phyloP scores from a whole-genome alignment of 1,284 basidiomycete species.

The Leccinum fuscescens region DNA sequence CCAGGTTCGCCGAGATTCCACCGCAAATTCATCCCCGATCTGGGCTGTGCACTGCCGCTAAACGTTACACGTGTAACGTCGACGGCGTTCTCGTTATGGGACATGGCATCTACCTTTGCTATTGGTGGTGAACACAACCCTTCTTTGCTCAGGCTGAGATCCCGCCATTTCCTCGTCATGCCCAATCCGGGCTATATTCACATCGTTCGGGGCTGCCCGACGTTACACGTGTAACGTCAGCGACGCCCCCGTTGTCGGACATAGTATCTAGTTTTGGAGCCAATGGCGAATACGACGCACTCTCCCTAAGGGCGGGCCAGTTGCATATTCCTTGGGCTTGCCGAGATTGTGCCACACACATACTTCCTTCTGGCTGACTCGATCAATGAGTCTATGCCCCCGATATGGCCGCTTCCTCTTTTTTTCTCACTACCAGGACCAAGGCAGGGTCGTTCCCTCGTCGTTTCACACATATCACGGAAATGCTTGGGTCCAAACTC shows the following conservation, averaged over 20 bases:
- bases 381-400: not conserved
- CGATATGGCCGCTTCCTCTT: not conserved
- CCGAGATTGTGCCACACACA: not conserved
- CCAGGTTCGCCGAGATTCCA: not conserved
- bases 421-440: constrained; percentile 11
- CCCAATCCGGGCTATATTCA: not conserved
- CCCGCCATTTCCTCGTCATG: not conserved
- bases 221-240: constrained; percentile 33
- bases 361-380: not conserved
- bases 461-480: constrained; percentile 1
- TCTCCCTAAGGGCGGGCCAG: not conserved
- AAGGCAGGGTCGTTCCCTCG: constrained; percentile 1
- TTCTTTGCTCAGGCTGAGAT: not conserved
- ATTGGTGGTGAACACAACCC: constrained; percentile 7
- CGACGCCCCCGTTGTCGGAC: constrained; percentile 6
- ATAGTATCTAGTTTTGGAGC: not conserved
- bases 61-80: constrained; percentile 33
- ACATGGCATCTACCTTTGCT: not conserved
- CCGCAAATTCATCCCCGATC: not conserved
- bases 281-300: constrained; percentile 11
- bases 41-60: constrained; percentile 10
- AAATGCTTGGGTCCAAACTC: not conserved
- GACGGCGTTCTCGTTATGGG: constrained; percentile 6
- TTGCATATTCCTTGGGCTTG: constrained; percentile 1
- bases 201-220: constrained; percentile 13